These are phyloP conservation scores for Eimeria necatrix DNA, from an alignment of 169 alveolate genomes.

Conservation along the genomic window DNA sequence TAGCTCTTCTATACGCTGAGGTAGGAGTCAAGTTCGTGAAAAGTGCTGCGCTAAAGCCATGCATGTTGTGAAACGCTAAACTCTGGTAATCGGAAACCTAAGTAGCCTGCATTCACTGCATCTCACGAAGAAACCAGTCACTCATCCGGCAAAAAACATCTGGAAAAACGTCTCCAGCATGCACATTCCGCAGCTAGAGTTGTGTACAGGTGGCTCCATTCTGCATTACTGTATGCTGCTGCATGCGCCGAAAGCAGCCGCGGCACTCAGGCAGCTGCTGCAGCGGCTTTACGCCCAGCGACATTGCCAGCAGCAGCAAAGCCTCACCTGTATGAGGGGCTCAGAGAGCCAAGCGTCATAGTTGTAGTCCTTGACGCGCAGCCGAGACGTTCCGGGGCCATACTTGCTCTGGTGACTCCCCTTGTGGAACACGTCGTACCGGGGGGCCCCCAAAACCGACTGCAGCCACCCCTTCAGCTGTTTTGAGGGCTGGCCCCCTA, in stretches of 20 bases:
- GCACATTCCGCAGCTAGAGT: too few species aligned
- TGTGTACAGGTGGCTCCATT: too few species aligned
- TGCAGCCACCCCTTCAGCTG: slow-evolving; percentile 43
- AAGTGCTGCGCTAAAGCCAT: too few species aligned
- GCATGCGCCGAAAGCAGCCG: background rate
- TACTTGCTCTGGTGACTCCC: slow-evolving; percentile 44
- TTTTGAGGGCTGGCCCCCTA: slow-evolving; percentile 27
- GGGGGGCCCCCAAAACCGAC: slow-evolving; percentile 71
- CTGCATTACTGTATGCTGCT: background rate
- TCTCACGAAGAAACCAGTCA: too few species aligned
- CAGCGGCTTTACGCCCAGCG: background rate
- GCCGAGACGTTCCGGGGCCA: slow-evolving; percentile 27
- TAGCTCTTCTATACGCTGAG: too few species aligned
- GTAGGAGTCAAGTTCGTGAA: too few species aligned
- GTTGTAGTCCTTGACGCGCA: slow-evolving; percentile 77
- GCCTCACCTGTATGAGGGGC: slow-evolving; percentile 69
- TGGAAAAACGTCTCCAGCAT: too few species aligned
- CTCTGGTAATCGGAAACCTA: too few species aligned
- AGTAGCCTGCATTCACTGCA: too few species aligned
- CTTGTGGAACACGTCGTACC: slow-evolving; percentile 68
- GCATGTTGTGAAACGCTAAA: too few species aligned
- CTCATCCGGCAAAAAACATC: too few species aligned
- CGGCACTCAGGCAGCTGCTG: slow-evolving; percentile 12
- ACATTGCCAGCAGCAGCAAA: background rate
- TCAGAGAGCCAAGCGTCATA: slow-evolving; percentile 78